phyloP scores from a whole-genome alignment of 2,329 filamentous ascomycete species.

The Sporothrix pallida region DNA sequence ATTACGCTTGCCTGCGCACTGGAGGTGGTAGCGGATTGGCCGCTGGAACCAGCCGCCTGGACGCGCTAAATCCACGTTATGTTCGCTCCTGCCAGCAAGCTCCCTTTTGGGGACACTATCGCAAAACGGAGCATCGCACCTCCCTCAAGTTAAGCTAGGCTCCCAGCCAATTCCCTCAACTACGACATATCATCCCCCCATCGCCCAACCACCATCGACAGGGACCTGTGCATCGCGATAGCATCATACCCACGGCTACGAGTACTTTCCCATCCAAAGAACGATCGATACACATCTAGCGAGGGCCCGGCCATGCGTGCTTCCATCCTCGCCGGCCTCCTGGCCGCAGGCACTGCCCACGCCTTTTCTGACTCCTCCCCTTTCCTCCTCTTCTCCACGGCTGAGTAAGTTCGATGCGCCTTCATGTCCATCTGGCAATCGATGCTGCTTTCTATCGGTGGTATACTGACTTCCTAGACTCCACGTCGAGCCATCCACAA shows the following conservation, averaged over 20 bases:
- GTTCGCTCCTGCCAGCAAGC: neutral
- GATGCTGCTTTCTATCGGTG: neutral
- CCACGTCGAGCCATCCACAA: slow-evolving; percentile 43
- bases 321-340: slow-evolving; percentile 56
- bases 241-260: neutral
- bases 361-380: slow-evolving; percentile 89
- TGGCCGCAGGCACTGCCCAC: slow-evolving; percentile 63
- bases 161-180: slow-evolving; percentile 31
- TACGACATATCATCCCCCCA: neutral
- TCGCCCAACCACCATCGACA: neutral
- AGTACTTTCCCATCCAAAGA: neutral
- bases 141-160: slow-evolving; percentile 25
- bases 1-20: neutral
- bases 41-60: slow-evolving; percentile 13
- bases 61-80: neutral
- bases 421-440: neutral
- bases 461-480: slow-evolving; percentile 44
- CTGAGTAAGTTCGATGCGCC: slow-evolving; percentile 66
- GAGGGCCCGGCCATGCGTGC: slow-evolving; percentile 56
- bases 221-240: slow-evolving; percentile 9
- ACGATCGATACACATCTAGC: slow-evolving; percentile 2
- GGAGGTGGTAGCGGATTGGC: neutral
- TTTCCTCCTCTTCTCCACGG: slow-evolving; percentile 85
- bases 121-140: slow-evolving; percentile 9
- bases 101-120: neutral